Conservation (phyloP, 2,329 filamentous ascomycete species). For the Fusarium hostae region DNA sequence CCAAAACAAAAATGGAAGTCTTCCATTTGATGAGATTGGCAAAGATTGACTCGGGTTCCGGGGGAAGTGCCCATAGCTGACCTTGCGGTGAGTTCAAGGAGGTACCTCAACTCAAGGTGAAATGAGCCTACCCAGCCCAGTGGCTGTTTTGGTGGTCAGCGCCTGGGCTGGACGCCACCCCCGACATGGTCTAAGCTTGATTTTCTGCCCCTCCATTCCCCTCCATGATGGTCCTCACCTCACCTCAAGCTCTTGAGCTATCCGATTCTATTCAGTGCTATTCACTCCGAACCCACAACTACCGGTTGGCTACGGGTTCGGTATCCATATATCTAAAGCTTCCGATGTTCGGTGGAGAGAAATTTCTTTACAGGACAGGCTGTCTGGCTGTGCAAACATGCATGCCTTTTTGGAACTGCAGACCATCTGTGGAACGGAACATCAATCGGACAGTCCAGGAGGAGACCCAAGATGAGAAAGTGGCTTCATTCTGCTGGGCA, state of each 20-base stretch:
- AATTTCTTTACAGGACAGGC: constrained; percentile 15
- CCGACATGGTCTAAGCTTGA: constrained; percentile 34
- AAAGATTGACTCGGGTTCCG: constrained; percentile 37
- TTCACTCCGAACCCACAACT: constrained; percentile 28
- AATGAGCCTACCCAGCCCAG: constrained; percentile 3
- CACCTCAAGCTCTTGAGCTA: constrained; percentile 26
- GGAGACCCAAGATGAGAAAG: constrained; percentile 22
- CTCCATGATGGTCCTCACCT: constrained; percentile 20
- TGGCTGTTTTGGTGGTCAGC: constrained; percentile 42
- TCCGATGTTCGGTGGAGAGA: constrained; percentile 39
- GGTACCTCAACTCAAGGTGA: constrained; percentile 25
- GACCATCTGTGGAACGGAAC: constrained; percentile 40
- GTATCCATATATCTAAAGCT: constrained; percentile 22
- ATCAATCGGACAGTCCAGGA: constrained; percentile 9
- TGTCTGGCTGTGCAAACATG: background rate
- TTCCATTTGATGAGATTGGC: constrained; percentile 26
- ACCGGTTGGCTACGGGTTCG: constrained; percentile 39
- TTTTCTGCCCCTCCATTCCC: constrained; percentile 31
- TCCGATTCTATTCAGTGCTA: constrained; percentile 16
- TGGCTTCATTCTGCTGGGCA: constrained; percentile 24
- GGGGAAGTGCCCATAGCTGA: constrained; percentile 19
- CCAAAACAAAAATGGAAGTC: constrained; percentile 11
- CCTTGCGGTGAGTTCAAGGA: constrained; percentile 33
- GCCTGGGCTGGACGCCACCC: constrained; percentile 32
- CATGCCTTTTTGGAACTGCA: constrained; percentile 21